Conservation (phyloP, 805 yeast species). For the Lipomyces sp. region DNA sequence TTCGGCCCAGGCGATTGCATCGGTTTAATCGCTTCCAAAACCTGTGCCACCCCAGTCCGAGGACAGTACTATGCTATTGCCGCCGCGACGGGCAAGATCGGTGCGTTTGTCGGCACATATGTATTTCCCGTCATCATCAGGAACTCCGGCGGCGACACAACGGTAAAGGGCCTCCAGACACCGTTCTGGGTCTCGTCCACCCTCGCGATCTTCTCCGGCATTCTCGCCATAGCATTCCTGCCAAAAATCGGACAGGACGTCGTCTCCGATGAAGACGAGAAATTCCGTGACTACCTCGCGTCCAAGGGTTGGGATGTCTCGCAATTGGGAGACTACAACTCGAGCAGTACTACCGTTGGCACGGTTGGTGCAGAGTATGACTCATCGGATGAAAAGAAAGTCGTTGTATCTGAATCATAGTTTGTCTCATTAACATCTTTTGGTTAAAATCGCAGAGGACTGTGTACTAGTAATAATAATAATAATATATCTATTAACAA, state of each 20-base stretch:
- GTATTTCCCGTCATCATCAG: slow-evolving; percentile 80
- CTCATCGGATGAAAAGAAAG: slow-evolving; percentile 11
- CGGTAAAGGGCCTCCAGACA: slow-evolving; percentile 64
- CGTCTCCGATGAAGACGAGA: slow-evolving; percentile 74
- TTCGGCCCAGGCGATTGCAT: slow-evolving; percentile 94
- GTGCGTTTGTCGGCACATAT: slow-evolving; percentile 90
- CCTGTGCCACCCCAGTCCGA: slow-evolving; percentile 83
- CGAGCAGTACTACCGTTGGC: neutral
- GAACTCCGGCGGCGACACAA: slow-evolving; percentile 54
- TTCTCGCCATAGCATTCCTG: slow-evolving; percentile 68
- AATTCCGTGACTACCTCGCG: slow-evolving; percentile 68
- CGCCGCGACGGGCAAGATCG: slow-evolving; percentile 89
- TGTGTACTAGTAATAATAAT: too few relatives aligned
- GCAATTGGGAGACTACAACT: slow-evolving; percentile 28
- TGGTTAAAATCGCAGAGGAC: too few relatives aligned
- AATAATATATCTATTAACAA: neutral
- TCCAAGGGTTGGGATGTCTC: slow-evolving; percentile 67
- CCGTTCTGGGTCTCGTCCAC: slow-evolving; percentile 85
- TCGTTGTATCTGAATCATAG: neutral
- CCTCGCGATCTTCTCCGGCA: slow-evolving; percentile 72
- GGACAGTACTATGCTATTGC: slow-evolving; percentile 91
- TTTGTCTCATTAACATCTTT: neutral
- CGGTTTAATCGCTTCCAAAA: slow-evolving; percentile 85
- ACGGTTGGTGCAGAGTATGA: neutral
- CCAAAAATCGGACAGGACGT: slow-evolving; percentile 87